phyloP scores from a whole-genome alignment of 1,284 basidiomycete species.

The Flammula alnicola region DNA sequence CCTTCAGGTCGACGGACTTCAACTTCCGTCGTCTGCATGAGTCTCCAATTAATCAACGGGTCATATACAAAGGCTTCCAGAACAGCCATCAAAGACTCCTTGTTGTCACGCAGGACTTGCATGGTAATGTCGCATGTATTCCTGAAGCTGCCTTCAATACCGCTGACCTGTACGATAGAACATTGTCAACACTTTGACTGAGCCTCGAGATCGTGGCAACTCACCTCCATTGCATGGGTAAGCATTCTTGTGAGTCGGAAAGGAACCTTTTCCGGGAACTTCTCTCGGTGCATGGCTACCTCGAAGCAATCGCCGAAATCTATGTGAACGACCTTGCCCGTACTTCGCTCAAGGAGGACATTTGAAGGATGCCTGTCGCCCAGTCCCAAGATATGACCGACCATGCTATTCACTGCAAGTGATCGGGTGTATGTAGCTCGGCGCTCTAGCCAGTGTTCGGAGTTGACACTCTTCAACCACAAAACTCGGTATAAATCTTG shows the following conservation, averaged over 20 bases:
- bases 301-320: constrained; percentile 98
- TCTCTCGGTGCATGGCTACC: constrained; percentile 94
- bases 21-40: constrained; percentile 73
- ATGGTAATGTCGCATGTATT: constrained; percentile 97
- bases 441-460: constrained; percentile 98
- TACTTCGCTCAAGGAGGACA: constrained; percentile 89
- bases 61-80: constrained; percentile 95
- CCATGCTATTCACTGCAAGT: constrained; percentile 95
- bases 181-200: no score
- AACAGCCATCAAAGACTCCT: constrained; percentile 97
- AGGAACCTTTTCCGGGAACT: constrained; percentile 99
- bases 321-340: constrained; percentile 96
- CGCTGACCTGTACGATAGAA: constrained; percentile 71
- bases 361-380: constrained; percentile 99
- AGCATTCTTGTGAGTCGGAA: constrained; percentile 99
- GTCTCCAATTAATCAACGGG: constrained; percentile 87
- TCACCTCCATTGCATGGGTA: constrained; percentile 98
- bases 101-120: constrained; percentile 95
- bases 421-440: constrained; percentile 97
- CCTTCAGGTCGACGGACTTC: constrained; percentile 67
- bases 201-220: no score
- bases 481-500: constrained; percentile 98
- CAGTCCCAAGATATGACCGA: constrained; percentile 95
- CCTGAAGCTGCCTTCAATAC: constrained; percentile 97
- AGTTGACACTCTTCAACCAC: constrained; percentile 95